These are phyloP conservation scores for Moesziomyces parantarcticus DNA, from an alignment of 1,284 basidiomycete species.

Conservation along the genomic window DNA sequence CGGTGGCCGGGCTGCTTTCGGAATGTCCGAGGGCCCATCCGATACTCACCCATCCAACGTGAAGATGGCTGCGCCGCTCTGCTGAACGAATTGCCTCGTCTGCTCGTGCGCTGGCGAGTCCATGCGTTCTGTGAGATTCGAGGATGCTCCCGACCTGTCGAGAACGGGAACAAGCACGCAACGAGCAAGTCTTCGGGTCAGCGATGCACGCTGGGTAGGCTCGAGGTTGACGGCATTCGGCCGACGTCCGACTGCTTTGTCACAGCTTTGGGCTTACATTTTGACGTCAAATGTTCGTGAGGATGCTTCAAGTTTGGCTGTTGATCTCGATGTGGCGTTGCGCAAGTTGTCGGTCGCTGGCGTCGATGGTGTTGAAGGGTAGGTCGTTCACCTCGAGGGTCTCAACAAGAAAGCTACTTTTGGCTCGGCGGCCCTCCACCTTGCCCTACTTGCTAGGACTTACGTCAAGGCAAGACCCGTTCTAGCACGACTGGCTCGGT, in stretches of 20 bases:
- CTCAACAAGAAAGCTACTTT: neutral
- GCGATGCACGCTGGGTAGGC: too few relatives aligned
- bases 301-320: neutral
- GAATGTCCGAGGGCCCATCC: conserved; percentile 1
- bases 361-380: neutral
- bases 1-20: neutral
- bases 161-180: too few relatives aligned
- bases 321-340: too few relatives aligned
- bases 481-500: neutral
- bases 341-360: neutral
- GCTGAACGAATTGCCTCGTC: conserved; percentile 36
- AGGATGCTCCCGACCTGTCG: conserved; percentile 41
- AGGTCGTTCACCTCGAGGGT: neutral
- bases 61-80: conserved; percentile 33
- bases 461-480: neutral
- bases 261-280: neutral
- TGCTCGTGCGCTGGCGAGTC: conserved; percentile 38
- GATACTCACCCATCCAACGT: conserved; percentile 43
- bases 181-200: too few relatives aligned
- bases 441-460: neutral
- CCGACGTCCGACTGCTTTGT: too few relatives aligned
- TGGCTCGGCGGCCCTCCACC: neutral
- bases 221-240: too few relatives aligned
- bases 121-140: conserved; percentile 45
- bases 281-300: neutral